Conservation (phyloP, 75 land plant species). For the Cryptomeria japonica region DNA sequence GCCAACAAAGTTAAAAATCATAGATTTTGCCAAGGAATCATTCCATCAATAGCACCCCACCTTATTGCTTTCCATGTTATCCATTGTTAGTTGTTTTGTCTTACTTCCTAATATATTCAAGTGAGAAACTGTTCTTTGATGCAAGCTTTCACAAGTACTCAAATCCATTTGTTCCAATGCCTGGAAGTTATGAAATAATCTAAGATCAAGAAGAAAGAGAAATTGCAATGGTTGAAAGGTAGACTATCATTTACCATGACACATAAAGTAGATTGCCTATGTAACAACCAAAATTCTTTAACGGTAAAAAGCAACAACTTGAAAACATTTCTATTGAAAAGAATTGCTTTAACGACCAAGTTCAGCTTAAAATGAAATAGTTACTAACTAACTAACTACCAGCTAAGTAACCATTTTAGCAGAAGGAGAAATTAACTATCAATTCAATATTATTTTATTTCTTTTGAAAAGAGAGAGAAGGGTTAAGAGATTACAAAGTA, state of each 20-base stretch:
- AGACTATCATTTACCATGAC: slow-evolving; percentile 8
- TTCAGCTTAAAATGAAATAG: too few species aligned
- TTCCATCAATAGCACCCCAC: not conserved
- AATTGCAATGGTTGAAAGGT: not conserved
- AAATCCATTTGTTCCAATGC: slow-evolving; percentile 1
- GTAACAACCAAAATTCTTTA: too few species aligned
- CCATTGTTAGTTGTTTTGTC: slow-evolving; percentile 3
- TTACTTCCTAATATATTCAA: not conserved
- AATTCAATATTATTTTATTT: too few species aligned
- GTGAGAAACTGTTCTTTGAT: slow-evolving; percentile 1
- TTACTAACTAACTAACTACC: too few species aligned
- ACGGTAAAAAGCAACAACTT: too few species aligned
- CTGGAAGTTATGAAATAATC: slow-evolving; percentile 3
- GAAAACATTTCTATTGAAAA: too few species aligned
- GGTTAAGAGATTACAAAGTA: too few species aligned
- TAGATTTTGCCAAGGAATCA: not conserved
- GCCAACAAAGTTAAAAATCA: slow-evolving; percentile 55
- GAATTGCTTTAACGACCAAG: too few species aligned
- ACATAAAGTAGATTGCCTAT: not conserved
- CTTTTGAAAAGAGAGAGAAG: too few species aligned
- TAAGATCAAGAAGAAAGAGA: slow-evolving; percentile 5
- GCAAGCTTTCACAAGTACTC: not conserved
- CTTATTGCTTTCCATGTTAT: not conserved
- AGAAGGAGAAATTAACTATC: too few species aligned
- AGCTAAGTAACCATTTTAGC: too few species aligned